phyloP scores from a whole-genome alignment of 83 land plant species.

The Larix sibirica region DNA sequence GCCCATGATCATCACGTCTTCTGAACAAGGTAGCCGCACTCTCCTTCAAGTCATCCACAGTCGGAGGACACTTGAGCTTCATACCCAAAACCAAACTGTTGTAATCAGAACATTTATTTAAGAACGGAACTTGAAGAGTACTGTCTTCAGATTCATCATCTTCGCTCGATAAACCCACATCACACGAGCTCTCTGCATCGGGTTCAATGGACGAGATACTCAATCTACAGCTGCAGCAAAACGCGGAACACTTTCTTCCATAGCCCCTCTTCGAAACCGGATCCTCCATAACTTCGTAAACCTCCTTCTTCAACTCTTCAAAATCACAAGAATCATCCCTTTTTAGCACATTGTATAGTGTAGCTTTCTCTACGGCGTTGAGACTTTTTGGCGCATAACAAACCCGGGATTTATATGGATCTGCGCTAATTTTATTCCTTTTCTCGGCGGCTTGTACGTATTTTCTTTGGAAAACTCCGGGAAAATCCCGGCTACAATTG shows the following conservation, averaged over 20 bases:
- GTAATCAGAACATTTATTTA: neutral
- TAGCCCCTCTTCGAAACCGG: neutral
- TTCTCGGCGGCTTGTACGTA: too few relatives aligned
- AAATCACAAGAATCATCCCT: too few relatives aligned
- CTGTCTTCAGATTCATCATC: neutral
- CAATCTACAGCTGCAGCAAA: slow-evolving; percentile 13
- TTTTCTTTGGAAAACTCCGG: too few relatives aligned
- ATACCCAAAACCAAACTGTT: slow-evolving; percentile 5
- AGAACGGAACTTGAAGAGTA: neutral
- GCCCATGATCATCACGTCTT: neutral
- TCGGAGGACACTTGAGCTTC: slow-evolving; percentile 4
- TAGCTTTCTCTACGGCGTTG: too few relatives aligned
- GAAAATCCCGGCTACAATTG: too few relatives aligned
- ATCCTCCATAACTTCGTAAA: too few relatives aligned
- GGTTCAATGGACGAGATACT: neutral
- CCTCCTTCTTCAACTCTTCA: too few relatives aligned
- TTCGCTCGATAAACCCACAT: neutral
- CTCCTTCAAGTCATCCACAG: neutral
- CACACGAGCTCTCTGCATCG: neutral
- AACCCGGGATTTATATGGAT: too few relatives aligned
- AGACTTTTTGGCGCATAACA: too few relatives aligned
- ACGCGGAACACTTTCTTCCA: slow-evolving; percentile 11
- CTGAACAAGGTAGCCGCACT: slow-evolving; percentile 10
- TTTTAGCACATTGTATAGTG: too few relatives aligned
- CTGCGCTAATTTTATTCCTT: too few relatives aligned